Conservation (phyloP, 2,329 filamentous ascomycete species). For the Sclerotinia trifoliorum region DNA sequence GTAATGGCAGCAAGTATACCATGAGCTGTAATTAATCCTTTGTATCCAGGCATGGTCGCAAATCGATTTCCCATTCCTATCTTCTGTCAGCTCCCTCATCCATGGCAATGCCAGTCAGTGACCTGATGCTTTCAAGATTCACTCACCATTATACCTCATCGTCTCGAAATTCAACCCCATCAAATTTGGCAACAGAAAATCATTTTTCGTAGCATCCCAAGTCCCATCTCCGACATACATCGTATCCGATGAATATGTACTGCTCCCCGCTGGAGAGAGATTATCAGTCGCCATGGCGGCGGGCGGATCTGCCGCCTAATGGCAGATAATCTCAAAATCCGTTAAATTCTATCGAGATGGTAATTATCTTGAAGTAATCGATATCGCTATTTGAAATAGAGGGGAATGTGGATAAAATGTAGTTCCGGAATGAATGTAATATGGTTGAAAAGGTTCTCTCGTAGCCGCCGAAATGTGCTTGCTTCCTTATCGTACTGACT, state of each 20-base stretch:
- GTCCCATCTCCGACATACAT: conserved; percentile 78
- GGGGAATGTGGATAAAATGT: background rate
- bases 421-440: conserved; percentile 9
- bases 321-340: conserved; percentile 18
- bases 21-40: conserved; percentile 67
- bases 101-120: conserved; percentile 23
- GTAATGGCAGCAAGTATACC: conserved; percentile 69
- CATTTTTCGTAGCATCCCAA: conserved; percentile 76
- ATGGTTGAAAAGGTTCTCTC: conserved; percentile 7
- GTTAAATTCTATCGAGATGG: background rate
- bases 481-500: conserved; percentile 15
- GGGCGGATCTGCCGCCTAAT: conserved; percentile 30
- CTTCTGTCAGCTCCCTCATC: conserved; percentile 9
- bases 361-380: background rate
- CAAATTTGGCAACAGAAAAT: conserved; percentile 75
- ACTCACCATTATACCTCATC: conserved; percentile 76
- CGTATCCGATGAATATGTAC: conserved; percentile 70
- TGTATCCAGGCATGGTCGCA: conserved; percentile 65
- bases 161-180: conserved; percentile 75
- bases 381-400: background rate
- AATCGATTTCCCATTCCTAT: conserved; percentile 79
- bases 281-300: conserved; percentile 38
- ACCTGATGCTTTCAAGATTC: conserved; percentile 26
- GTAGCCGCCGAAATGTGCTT: conserved; percentile 16
- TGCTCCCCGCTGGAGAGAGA: conserved; percentile 61